A percentile compares a stretch with the other conserved stretches of the same genome.
Conservation (phyloP, 495 filamentous ascomycete species). For the Neurospora africana region DNA sequence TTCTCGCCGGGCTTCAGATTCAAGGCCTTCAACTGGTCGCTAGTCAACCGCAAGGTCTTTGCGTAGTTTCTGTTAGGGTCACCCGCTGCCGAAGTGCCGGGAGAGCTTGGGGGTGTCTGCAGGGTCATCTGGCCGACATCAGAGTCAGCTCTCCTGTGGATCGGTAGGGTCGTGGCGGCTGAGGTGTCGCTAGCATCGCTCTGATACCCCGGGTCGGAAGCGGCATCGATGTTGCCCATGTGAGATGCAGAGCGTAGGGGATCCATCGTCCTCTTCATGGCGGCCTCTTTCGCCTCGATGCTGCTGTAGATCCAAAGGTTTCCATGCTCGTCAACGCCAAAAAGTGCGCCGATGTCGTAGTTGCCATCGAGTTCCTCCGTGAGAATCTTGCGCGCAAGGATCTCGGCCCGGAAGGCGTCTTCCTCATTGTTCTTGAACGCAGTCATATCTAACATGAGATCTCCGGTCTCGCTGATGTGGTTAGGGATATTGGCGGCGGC, state of each 20-base stretch:
- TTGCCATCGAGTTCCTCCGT: conserved; percentile 87
- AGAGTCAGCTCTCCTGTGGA: conserved; percentile 49
- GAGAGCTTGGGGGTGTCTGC: conserved; percentile 68
- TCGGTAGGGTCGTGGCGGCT: conserved; percentile 25
- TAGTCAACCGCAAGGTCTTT: conserved; percentile 93
- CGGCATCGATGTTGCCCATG: conserved; percentile 55
- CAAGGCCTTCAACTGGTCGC: conserved; percentile 84
- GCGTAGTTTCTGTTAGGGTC: conserved; percentile 82
- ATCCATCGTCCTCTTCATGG: conserved; percentile 38
- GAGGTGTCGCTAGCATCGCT: conserved; percentile 51
- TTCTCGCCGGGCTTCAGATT: conserved; percentile 77
- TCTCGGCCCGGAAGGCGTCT: conserved; percentile 80
- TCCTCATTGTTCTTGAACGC: conserved; percentile 90
- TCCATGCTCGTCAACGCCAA: conserved; percentile 87
- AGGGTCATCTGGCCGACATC: conserved; percentile 56
- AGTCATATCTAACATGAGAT: conserved; percentile 97
- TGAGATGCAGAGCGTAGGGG: conserved; percentile 34
- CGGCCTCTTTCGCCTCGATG: conserved; percentile 81
- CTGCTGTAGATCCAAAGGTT: conserved; percentile 99
- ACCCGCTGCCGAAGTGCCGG: conserved; percentile 44
- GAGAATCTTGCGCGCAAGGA: conserved; percentile 91
- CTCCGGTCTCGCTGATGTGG: conserved; percentile 84
- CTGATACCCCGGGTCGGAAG: conserved; percentile 89
- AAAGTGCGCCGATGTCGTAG: conserved; percentile 91
- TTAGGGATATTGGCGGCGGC: conserved; percentile 84